These are phyloP conservation scores for Hypsizygus marmoreus DNA, from an alignment of 768 basidiomycete genomes.

Conservation along the genomic window DNA sequence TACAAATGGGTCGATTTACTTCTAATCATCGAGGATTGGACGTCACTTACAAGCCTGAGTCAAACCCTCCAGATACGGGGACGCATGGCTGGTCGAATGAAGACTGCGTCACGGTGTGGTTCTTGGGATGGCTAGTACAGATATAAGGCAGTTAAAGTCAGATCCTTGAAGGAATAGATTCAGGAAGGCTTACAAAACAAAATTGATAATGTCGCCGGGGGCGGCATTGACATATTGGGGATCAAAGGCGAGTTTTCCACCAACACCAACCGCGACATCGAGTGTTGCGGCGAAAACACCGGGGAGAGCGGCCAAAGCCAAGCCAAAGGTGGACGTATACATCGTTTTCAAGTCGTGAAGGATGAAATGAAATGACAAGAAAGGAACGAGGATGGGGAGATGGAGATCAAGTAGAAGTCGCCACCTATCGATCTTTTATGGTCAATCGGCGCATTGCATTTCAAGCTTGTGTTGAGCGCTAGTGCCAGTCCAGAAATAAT, in stretches of 20 bases:
- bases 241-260: constrained; percentile 30
- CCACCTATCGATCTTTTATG: too few relatives aligned
- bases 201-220: constrained; percentile 47
- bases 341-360: too few relatives aligned
- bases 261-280: constrained; percentile 38
- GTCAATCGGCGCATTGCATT: too few relatives aligned
- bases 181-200: constrained; percentile 51
- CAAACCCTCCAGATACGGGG: constrained; percentile 28
- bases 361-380: neutral
- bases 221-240: constrained; percentile 41
- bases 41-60: constrained; percentile 40
- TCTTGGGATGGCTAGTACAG: constrained; percentile 42
- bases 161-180: constrained; percentile 21
- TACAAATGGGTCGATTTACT: constrained; percentile 3
- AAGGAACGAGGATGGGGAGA: neutral
- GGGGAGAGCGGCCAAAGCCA: constrained; percentile 29
- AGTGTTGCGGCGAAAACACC: constrained; percentile 26
- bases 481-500: too few relatives aligned
- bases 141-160: neutral
- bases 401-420: neutral
- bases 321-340: constrained; percentile 6
- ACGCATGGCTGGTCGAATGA: constrained; percentile 42
- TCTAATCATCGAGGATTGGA: neutral
- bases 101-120: constrained; percentile 51
- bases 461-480: too few relatives aligned